Base-by-base conservation (phyloP, 306 rosid species). In the Trifolium subterraneum region DNA sequence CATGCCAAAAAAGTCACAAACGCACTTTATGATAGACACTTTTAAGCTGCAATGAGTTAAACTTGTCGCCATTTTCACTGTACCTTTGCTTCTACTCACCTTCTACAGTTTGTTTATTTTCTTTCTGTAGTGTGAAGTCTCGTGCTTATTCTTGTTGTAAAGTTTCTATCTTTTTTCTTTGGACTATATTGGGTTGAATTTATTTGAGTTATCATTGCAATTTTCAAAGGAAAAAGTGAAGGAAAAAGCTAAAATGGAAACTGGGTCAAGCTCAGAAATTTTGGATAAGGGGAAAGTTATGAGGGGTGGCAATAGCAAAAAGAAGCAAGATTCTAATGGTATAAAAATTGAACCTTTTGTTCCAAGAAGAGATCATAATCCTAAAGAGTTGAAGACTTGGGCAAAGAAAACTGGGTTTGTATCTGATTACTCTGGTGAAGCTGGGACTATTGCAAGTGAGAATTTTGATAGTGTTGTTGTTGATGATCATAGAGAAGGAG, bases 361-460 rank as follows among this genome's bases (percentile, higher is more conserved):
- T 64, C 86, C 93, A 14, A 86, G 82, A 84, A 79, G 54, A 22
- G 93, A 87, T 44, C 90, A 86, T 78, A 82, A 85, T 80, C 98
- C 98, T 4, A 81, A 79, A 50, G 98, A 93, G 76, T 82, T 90
- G 59, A 86, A 88, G 67, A 87, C 92, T 7, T 93, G 97, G 98
- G 98, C 98, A 2, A 93, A 84, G 83, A 89, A 88, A 72, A 93
- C 97, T 36, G 98, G 98, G 52, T 93, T 83, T 86, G 96, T 93
- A 55, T 90, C 98, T 27, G 86, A 79, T 73, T 88, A 79, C 77
- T 93, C 98, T 1, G 88, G 85, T 29, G 96, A 87, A 76, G 83
- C 87, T n/a, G 84, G 77, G 48, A 77, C 85, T 29, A 85, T 86
- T 78, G 87, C 85, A 7, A 84, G 89, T 71, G 89, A 79, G 72